Evolutionary conservation across 139 green algal genomes (phyloP).

Genomic region (Chlamydomonas sphaeroides): DNA sequence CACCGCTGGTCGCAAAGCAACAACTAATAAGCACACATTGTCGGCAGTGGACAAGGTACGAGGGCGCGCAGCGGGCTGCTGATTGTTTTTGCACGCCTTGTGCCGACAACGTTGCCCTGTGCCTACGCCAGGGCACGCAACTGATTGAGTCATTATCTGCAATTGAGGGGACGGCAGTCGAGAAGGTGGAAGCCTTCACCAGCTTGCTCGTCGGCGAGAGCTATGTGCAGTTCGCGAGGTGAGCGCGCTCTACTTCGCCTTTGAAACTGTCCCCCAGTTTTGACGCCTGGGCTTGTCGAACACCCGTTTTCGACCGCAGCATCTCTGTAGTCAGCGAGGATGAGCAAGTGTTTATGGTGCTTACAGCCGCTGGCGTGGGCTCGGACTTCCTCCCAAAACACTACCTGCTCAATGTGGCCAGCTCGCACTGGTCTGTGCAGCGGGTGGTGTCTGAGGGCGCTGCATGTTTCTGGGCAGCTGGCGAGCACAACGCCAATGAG

Average conservation of each 20-base stretch:
- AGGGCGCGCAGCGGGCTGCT: too few relatives aligned
- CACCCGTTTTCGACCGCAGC: constrained; percentile 6
- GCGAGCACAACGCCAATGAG: constrained; percentile 40
- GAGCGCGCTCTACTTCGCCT: background rate
- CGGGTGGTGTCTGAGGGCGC: constrained; percentile 37
- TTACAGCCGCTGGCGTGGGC: constrained; percentile 31
- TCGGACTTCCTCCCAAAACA: constrained; percentile 46
- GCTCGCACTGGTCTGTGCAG: constrained; percentile 38
- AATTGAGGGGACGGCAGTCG: constrained; percentile 45
- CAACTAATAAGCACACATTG: constrained; percentile 26
- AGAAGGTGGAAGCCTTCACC: constrained; percentile 52
- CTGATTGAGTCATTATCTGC: constrained; percentile 43
- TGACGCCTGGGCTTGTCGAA: background rate
- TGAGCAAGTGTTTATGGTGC: constrained; percentile 45
- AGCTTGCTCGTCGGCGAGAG: constrained; percentile 39
- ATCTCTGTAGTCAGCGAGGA: constrained; percentile 43
- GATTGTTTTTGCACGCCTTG: too few relatives aligned
- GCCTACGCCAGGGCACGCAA: constrained; percentile 31
- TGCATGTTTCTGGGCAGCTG: constrained; percentile 45
- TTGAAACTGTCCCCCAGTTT: too few relatives aligned
- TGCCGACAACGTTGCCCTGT: too few relatives aligned
- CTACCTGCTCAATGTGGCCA: constrained; percentile 28
- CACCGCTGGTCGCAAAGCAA: background rate
- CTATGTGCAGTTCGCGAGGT: constrained; percentile 47
- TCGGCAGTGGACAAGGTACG: constrained; percentile 37